These are phyloP conservation scores for Nitzschia inconspicua DNA, from an alignment of 108 stramenopile genomes.

Conservation along the genomic window DNA sequence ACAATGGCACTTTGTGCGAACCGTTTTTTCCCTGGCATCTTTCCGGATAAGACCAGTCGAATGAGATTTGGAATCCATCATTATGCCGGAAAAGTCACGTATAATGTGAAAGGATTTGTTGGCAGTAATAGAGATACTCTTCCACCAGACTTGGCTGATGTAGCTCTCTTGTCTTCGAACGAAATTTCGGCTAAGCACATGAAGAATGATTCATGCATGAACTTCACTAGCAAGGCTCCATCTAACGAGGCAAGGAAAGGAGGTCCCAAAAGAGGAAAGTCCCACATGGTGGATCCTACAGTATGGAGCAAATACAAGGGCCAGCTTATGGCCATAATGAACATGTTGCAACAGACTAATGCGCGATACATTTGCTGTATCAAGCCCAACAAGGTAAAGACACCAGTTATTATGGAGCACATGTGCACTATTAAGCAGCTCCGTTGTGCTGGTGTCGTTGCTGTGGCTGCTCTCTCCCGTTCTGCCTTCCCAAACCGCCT, in stretches of 20 bases:
- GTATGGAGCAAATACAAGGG: constrained; percentile 73
- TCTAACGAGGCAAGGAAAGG: neutral
- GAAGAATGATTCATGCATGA: constrained; percentile 12
- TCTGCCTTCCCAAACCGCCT: constrained; percentile 92
- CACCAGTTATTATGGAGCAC: constrained; percentile 58
- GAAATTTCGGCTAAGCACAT: constrained; percentile 44
- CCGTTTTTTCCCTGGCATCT: constrained; percentile 48
- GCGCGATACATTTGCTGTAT: constrained; percentile 83
- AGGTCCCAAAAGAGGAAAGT: constrained; percentile 41
- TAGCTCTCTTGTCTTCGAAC: constrained; percentile 43
- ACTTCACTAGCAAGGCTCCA: constrained; percentile 21
- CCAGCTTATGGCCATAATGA: constrained; percentile 63
- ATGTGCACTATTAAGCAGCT: constrained; percentile 79
- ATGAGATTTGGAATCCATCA: constrained; percentile 86
- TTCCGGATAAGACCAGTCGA: constrained; percentile 39
- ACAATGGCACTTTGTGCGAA: constrained; percentile 52
- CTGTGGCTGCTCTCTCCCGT: constrained; percentile 82
- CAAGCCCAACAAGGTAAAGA: constrained; percentile 33
- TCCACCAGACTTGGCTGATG: constrained; percentile 58
- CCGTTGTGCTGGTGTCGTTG: no score
- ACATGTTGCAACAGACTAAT: constrained; percentile 54
- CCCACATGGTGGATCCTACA: constrained; percentile 49
- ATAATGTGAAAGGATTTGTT: constrained; percentile 79
- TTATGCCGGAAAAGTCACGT: no score
- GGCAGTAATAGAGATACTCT: constrained; percentile 80